Evolutionary conservation across 2,329 filamentous ascomycete genomes (phyloP), one percentile per base, ranked within the genome.

Genomic region (Apiospora hydei): DNA sequence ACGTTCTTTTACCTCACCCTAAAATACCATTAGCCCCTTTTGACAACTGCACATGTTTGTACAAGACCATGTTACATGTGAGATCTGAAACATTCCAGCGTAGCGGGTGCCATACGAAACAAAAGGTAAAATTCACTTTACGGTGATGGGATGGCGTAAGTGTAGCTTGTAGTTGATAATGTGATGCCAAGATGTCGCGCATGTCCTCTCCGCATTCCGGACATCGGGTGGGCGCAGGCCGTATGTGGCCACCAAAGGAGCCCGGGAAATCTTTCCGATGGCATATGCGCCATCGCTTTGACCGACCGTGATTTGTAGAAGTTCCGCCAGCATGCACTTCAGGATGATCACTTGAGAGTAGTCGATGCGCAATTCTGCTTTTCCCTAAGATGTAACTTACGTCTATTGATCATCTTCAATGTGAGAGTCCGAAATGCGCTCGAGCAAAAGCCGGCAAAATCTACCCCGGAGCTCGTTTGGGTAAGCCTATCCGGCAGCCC

Each of bases 1-100:
- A 64, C 57, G 57, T 41, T 64, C 57, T 64, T 64, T 64, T 41
- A n/a, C 11, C 57, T 64, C 34, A 41, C 34, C 34, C n/a, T 64
- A n/a, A n/a, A 38, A 38, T 38, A 7, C 53, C 53, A 1, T 14
- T 41, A 38, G 57, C 34, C 57, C 57, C 57, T 11, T 41, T 21
- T 24, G 18, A 34, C 18, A 64, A 64, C n/a, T 14, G 30, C 57
- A 64, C 57, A 34, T 64, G 57, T 41, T 41, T 21, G 34, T 64
- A 41, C 34, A 14, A 26, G n/a, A n/a, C 16, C 4, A 13, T 8
- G 13, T 64, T 64, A 41, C 34, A 64, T 64, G 57, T 41, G 57
- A n/a, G 30, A n/a, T n/a, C 3, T 64, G 57, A 64, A 64, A 41
- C 57, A 41, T 64, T 64, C 3, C 34, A 38, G 34, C 57, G 57